Evolutionary conservation across 352 stramenopile species (phyloP).

Genomic region (Elongisporangium prolatum): DNA sequence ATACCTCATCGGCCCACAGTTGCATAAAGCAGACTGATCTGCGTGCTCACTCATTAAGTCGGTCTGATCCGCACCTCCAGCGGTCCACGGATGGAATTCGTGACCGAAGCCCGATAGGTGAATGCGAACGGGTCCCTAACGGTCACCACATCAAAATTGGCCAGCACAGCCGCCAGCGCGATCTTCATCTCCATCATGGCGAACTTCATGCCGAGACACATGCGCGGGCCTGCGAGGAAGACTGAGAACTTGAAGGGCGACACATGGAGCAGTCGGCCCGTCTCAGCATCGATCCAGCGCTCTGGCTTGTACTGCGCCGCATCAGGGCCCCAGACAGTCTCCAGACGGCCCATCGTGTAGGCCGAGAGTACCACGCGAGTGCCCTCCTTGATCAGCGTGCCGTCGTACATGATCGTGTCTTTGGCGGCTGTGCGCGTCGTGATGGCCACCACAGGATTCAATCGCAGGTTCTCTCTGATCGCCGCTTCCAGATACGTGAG

Average conservation of each 20-base stretch:
- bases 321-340: conserved; percentile 57
- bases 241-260: conserved; percentile 65
- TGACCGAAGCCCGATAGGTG: conserved; percentile 1
- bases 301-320: conserved; percentile 60
- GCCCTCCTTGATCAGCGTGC: conserved; percentile 46
- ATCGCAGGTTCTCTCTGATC: conserved; percentile 59
- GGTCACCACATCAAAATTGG: conserved; percentile 24
- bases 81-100: background rate
- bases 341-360: conserved; percentile 52
- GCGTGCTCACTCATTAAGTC: background rate
- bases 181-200: conserved; percentile 65
- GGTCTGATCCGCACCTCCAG: background rate
- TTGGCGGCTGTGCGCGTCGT: conserved; percentile 38
- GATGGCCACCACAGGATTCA: conserved; percentile 54
- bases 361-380: conserved; percentile 45
- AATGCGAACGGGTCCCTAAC: background rate
- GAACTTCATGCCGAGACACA: conserved; percentile 55
- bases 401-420: conserved; percentile 57
- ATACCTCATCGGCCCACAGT: background rate
- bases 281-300: conserved; percentile 50
- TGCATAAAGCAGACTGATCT: background rate
- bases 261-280: conserved; percentile 24
- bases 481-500: conserved; percentile 63
- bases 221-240: conserved; percentile 59
- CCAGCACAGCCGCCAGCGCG: conserved; percentile 32